phyloP scores from a whole-genome alignment of 2,329 filamentous ascomycete genomes.

The Penicillium sp. region DNA sequence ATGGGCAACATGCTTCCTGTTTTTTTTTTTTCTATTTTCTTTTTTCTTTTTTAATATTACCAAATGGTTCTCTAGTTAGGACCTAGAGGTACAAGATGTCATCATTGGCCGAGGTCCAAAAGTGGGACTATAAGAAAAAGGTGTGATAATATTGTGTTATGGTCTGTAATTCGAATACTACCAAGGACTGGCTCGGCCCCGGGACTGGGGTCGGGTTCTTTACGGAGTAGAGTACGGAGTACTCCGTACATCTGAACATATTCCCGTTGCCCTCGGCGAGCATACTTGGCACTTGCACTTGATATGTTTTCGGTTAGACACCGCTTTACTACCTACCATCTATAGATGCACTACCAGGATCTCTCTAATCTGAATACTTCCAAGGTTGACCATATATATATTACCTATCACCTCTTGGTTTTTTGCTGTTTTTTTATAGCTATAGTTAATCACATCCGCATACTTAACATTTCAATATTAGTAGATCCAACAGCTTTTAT shows the following conservation, averaged over 20 bases:
- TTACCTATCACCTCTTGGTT: neutral
- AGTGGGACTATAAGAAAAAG: neutral
- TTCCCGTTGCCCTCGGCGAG: neutral
- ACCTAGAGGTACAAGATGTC: neutral
- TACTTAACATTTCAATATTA: neutral
- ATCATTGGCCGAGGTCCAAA: neutral
- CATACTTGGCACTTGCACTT: neutral
- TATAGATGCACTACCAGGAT: neutral
- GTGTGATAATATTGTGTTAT: neutral
- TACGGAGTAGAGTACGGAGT: too few relatives aligned
- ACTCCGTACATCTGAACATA: neutral
- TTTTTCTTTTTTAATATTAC: slow-evolving; percentile 7
- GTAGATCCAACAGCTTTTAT: neutral
- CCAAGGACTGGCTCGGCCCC: neutral
- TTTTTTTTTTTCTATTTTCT: neutral
- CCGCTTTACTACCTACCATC: neutral
- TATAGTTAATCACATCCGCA: neutral
- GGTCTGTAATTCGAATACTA: neutral
- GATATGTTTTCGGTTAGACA: neutral
- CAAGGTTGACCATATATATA: neutral
- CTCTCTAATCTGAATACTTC: too few relatives aligned
- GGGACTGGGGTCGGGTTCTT: neutral
- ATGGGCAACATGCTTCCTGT: neutral
- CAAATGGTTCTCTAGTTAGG: neutral
- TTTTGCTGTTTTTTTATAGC: neutral